Evolutionary conservation across 805 yeast genomes (phyloP).

Genomic region (Tanozyma kutaoensis): DNA sequence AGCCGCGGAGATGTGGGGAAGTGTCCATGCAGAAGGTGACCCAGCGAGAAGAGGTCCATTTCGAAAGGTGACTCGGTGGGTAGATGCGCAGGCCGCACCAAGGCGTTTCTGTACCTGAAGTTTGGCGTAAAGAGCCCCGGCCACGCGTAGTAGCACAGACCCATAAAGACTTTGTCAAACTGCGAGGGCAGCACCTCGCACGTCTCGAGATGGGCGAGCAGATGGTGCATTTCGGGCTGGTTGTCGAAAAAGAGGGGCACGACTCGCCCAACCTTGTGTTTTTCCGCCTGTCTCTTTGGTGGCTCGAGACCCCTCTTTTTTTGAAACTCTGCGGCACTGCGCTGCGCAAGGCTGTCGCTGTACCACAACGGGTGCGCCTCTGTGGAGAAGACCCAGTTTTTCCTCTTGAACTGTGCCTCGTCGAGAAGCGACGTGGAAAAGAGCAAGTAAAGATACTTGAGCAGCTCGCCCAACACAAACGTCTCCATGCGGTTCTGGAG

Average conservation of each 20-base stretch:
- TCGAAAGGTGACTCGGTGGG: conserved; percentile 14
- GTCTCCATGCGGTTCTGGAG: conserved; percentile 81
- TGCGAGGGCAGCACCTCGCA: conserved; percentile 20
- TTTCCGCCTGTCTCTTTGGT: conserved; percentile 1
- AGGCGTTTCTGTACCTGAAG: conserved; percentile 19
- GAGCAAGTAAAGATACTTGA: conserved; percentile 68
- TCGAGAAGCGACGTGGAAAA: too few species aligned
- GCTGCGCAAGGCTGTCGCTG: conserved; percentile 15
- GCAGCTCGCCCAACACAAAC: conserved; percentile 77
- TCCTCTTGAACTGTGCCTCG: conserved; percentile 38
- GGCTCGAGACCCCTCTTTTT: conserved; percentile 2
- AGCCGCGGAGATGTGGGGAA: conserved; percentile 8
- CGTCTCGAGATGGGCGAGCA: conserved; percentile 5
- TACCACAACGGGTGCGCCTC: conserved; percentile 91
- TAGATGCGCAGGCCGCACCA: conserved; percentile 29
- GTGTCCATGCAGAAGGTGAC: conserved; percentile 13
- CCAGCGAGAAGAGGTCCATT: conserved; percentile 14
- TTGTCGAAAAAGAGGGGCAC: neutral
- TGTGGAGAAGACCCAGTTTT: conserved; percentile 61
- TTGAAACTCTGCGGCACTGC: conserved; percentile 5
- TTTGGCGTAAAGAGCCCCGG: conserved; percentile 33
- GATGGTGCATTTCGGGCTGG: conserved; percentile 1
- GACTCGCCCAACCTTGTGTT: neutral
- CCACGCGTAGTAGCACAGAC: conserved; percentile 26
- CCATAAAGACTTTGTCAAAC: conserved; percentile 9